Percentiles rank a stretch among this genome's conserved stretches.
Evolutionary conservation across 192 early-diverging fungal genomes (phyloP).

Genomic region (Coemansia sp.): DNA sequence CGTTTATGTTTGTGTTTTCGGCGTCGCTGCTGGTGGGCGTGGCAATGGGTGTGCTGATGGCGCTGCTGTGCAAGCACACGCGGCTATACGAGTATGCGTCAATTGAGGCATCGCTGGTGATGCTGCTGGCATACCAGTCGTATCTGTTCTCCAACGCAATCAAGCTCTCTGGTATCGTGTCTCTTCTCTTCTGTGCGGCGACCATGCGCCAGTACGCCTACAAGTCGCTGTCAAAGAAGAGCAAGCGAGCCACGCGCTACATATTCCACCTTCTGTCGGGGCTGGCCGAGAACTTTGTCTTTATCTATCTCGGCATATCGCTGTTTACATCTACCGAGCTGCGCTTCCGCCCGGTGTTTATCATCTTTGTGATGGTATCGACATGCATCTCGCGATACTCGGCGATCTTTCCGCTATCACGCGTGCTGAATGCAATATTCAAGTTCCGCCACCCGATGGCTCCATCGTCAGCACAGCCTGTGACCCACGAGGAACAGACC

Average conservation of each 20-base stretch:
- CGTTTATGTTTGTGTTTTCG: constrained; percentile 82
- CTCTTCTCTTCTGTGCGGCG: constrained; percentile 90
- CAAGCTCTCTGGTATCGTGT: constrained; percentile 91
- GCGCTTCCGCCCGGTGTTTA: constrained; percentile 74
- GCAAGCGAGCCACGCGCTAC: constrained; percentile 81
- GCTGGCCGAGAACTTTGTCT: constrained; percentile 95
- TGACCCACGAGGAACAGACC: constrained; percentile 64
- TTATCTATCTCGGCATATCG: constrained; percentile 93
- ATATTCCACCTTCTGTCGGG: constrained; percentile 92
- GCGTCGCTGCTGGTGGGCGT: constrained; percentile 85
- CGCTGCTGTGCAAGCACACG: constrained; percentile 88
- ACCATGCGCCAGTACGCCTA: constrained; percentile 93
- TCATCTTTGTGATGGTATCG: constrained; percentile 72
- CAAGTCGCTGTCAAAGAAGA: constrained; percentile 78
- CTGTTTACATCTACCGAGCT: constrained; percentile 81
- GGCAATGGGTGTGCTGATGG: constrained; percentile 70
- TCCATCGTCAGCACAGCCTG: constrained; percentile 53
- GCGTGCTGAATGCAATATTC: constrained; percentile 75
- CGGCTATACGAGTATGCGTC: constrained; percentile 78
- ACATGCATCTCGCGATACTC: constrained; percentile 86
- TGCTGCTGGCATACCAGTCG: constrained; percentile 85
- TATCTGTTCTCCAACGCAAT: constrained; percentile 90
- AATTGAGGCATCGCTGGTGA: constrained; percentile 85
- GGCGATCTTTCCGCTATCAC: constrained; percentile 82
- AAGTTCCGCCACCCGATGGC: constrained; percentile 57